Conservation (phyloP, 805 yeast species). For the Yarrowia sp. region DNA sequence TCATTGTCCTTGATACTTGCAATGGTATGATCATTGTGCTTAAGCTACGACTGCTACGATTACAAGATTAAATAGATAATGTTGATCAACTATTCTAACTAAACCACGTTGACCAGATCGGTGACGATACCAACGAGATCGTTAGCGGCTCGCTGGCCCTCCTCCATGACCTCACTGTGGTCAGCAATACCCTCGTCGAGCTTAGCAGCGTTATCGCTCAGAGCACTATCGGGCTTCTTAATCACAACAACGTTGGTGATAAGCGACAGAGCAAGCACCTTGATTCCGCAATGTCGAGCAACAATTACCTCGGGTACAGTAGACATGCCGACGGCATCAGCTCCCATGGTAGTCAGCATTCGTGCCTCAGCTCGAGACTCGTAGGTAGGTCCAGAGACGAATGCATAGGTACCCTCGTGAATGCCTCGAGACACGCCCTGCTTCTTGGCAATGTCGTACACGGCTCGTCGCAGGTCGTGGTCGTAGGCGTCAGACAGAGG, state of each 20-base stretch:
- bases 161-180: conserved; percentile 86
- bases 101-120: conserved; percentile 29
- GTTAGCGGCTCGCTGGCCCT: conserved; percentile 72
- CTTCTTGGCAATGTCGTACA: conserved; percentile 53
- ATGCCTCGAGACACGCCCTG: conserved; percentile 53
- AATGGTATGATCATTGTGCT: too few relatives aligned
- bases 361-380: conserved; percentile 92
- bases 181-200: conserved; percentile 67
- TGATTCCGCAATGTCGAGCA: conserved; percentile 83
- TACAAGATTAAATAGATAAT: not conserved
- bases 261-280: conserved; percentile 77
- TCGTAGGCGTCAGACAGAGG: conserved; percentile 91
- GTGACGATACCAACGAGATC: conserved; percentile 71
- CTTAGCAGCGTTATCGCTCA: conserved; percentile 29
- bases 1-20: too few relatives aligned
- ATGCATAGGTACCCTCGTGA: conserved; percentile 84
- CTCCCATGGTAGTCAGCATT: conserved; percentile 66
- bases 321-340: conserved; percentile 96
- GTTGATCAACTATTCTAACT: not conserved
- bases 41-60: too few relatives aligned
- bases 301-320: conserved; percentile 95
- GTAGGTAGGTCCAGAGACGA: conserved; percentile 89
- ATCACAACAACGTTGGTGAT: conserved; percentile 81
- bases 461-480: conserved; percentile 58
- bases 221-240: conserved; percentile 43